These are phyloP conservation scores for Neurospora intermedia DNA, from an alignment of 495 filamentous ascomycete genomes.

Conservation along the genomic window DNA sequence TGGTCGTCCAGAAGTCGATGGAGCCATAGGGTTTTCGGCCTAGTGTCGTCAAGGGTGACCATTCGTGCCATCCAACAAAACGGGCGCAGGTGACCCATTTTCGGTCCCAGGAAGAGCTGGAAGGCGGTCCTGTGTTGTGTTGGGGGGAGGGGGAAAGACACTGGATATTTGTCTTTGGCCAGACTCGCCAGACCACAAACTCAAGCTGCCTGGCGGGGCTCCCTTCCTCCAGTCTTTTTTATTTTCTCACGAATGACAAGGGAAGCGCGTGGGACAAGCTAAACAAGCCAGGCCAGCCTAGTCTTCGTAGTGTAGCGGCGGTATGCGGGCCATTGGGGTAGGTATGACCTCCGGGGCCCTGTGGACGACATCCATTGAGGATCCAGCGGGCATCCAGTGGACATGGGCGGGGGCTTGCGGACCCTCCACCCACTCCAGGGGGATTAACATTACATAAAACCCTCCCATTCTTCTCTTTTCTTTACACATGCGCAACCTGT, in stretches of 20 bases:
- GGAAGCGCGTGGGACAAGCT: neutral
- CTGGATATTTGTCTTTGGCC: neutral
- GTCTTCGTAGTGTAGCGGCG: neutral
- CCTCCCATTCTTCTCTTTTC: conserved; percentile 34
- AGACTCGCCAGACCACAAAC: neutral
- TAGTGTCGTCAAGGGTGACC: neutral
- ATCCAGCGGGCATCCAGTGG: neutral
- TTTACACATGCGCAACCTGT: conserved; percentile 38
- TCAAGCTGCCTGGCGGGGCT: neutral
- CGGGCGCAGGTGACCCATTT: neutral
- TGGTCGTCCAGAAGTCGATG: neutral
- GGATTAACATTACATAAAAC: conserved; percentile 48
- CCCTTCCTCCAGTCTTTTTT: neutral
- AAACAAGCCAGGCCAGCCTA: neutral
- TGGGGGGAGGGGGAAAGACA: neutral
- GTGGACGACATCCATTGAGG: neutral
- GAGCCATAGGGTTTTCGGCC: neutral
- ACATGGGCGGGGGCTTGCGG: conserved; percentile 16
- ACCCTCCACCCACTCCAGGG: conserved; percentile 21
- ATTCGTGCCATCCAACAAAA: neutral
- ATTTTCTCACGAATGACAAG: neutral
- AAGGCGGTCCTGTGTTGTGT: neutral
- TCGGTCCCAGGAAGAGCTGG: neutral
- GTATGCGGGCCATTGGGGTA: neutral
- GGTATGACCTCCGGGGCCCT: neutral